These are phyloP conservation scores for Licmophora abbreviata DNA, from an alignment of 108 stramenopile genomes.

Conservation along the genomic window DNA sequence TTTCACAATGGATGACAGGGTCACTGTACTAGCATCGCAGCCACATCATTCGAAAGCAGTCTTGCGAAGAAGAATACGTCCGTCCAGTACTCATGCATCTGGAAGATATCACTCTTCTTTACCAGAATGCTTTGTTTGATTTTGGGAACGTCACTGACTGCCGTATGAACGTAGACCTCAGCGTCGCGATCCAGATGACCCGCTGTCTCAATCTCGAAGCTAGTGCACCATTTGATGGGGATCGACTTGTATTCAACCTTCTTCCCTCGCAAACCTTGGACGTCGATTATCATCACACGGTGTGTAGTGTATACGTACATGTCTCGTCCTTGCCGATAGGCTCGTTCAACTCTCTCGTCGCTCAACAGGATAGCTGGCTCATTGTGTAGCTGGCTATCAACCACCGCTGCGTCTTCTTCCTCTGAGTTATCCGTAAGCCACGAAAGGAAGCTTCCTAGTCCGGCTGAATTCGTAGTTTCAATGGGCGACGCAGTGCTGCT, in stretches of 20 bases:
- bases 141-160: not conserved
- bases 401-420: slow-evolving; percentile 33
- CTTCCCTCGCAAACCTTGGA: slow-evolving; percentile 52
- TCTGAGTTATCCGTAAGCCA: slow-evolving; percentile 30
- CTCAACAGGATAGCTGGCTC: slow-evolving; percentile 42
- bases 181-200: slow-evolving; percentile 35
- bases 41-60: too few relatives aligned
- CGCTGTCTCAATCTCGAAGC: slow-evolving; percentile 51
- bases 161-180: slow-evolving; percentile 8
- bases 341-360: slow-evolving; percentile 43
- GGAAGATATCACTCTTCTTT: slow-evolving; percentile 8
- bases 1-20: too few relatives aligned
- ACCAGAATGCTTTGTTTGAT: slow-evolving; percentile 15
- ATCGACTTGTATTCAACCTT: slow-evolving; percentile 47
- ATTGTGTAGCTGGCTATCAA: slow-evolving; percentile 29
- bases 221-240: slow-evolving; percentile 38
- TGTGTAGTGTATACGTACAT: slow-evolving; percentile 42
- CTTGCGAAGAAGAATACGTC: slow-evolving; percentile 6
- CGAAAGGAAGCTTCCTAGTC: slow-evolving; percentile 18
- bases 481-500: slow-evolving; percentile 16
- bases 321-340: slow-evolving; percentile 48
- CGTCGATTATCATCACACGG: slow-evolving; percentile 45
- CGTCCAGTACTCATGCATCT: slow-evolving; percentile 13
- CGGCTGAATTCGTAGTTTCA: slow-evolving; percentile 11
- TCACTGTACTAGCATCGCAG: too few relatives aligned